Conservation (phyloP, 805 yeast species). For the Schwanniomyces yamadae region DNA sequence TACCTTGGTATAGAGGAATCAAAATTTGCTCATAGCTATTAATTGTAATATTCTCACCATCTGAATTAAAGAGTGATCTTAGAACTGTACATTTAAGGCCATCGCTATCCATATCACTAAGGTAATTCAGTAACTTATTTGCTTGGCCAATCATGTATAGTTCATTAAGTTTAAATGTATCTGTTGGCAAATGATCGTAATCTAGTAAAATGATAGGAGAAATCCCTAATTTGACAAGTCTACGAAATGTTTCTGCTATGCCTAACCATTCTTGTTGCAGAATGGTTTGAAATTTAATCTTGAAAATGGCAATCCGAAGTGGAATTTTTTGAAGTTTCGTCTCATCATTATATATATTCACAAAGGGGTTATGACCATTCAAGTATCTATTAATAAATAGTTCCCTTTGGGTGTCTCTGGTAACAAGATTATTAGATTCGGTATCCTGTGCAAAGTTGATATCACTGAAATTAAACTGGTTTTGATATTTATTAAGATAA, state of each 20-base stretch:
- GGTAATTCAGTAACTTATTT: constrained; percentile 23
- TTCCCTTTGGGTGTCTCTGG: constrained; percentile 28
- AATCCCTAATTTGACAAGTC: constrained; percentile 63
- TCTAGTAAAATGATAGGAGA: constrained; percentile 71
- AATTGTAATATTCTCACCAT: constrained; percentile 12
- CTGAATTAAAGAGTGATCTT: constrained; percentile 24
- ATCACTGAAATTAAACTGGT: constrained; percentile 34
- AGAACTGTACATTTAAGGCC: constrained; percentile 24
- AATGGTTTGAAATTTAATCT: constrained; percentile 43
- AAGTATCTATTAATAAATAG: constrained; percentile 34
- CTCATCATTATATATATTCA: constrained; percentile 30
- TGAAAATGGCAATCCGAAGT: constrained; percentile 56
- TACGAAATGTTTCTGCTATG: constrained; percentile 54
- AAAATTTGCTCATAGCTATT: constrained; percentile 30
- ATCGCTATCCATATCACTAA: constrained; percentile 23
- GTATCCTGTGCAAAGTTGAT: constrained; percentile 20
- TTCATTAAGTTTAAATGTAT: constrained; percentile 31
- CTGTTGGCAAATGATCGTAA: constrained; percentile 27
- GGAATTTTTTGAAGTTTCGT: constrained; percentile 40
- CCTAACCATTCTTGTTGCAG: constrained; percentile 36
- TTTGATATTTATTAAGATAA: constrained; percentile 69
- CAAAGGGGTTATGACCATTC: constrained; percentile 32
- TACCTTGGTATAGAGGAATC: constrained; percentile 42
- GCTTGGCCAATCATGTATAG: constrained; percentile 31
- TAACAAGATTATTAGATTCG: constrained; percentile 10